A percentile compares a stretch with the other conserved stretches of the same genome.
Evolutionary conservation across 23 red algal species (phyloP).

Genomic region (Agarophyton chilense): DNA sequence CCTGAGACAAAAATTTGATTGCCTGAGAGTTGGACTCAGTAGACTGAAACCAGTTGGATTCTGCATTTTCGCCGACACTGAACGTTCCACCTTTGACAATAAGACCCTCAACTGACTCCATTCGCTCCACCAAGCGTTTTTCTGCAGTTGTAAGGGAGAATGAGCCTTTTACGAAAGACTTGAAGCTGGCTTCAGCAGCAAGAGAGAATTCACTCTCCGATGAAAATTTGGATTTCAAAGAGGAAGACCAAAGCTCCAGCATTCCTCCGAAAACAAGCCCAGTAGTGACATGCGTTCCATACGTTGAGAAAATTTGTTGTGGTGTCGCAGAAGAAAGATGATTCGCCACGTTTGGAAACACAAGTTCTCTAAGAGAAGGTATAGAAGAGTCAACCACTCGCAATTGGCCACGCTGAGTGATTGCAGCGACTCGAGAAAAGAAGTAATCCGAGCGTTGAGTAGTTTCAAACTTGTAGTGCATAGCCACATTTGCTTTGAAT

Average conservation of each 20-base stretch:
- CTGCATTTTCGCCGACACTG: neutral
- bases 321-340: constrained; percentile 1
- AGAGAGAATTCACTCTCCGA: constrained; percentile 25
- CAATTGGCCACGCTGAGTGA: constrained; percentile 30
- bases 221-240: constrained; percentile 14
- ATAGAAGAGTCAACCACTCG: neutral
- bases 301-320: constrained; percentile 31
- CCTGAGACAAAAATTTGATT: constrained; percentile 23
- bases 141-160: constrained; percentile 15
- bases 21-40: constrained; percentile 10
- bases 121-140: constrained; percentile 14
- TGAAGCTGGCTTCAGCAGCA: constrained; percentile 44
- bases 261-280: constrained; percentile 38
- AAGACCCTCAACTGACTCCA: constrained; percentile 36
- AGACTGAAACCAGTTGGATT: constrained; percentile 3
- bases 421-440: constrained; percentile 16
- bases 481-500: constrained; percentile 40
- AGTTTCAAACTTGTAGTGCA: constrained; percentile 16
- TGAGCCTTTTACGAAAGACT: constrained; percentile 17
- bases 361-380: neutral
- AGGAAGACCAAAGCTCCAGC: constrained; percentile 56
- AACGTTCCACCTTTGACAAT: constrained; percentile 14
- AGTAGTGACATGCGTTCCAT: constrained; percentile 53
- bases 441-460: constrained; percentile 44
- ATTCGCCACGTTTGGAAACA: constrained; percentile 2